Conservation (phyloP, 805 yeast genomes). For the Teunomyces aglyptinius region DNA sequence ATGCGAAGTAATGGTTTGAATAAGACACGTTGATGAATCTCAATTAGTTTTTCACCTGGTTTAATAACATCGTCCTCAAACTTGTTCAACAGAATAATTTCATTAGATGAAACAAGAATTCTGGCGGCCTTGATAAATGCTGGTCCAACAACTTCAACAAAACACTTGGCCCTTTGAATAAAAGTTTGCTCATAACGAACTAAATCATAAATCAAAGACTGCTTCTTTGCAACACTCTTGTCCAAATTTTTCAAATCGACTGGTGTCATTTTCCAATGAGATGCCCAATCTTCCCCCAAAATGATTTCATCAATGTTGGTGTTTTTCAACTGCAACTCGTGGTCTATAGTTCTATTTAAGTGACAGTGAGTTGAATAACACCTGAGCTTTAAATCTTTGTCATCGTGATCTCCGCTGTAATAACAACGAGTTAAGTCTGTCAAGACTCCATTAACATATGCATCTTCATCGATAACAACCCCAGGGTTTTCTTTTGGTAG, state of each 20-base stretch:
- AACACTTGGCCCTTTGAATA: slow-evolving; percentile 63
- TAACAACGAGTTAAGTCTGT: slow-evolving; percentile 48
- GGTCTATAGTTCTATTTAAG: slow-evolving; percentile 27
- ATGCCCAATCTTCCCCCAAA: slow-evolving; percentile 57
- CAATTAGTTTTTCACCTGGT: slow-evolving; percentile 54
- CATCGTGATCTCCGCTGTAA: slow-evolving; percentile 24
- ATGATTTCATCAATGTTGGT: slow-evolving; percentile 20
- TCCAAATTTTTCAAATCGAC: slow-evolving; percentile 53
- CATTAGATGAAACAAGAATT: slow-evolving; percentile 18
- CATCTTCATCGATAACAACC: slow-evolving; percentile 16
- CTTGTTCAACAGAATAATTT: slow-evolving; percentile 32
- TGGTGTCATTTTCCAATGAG: slow-evolving; percentile 60
- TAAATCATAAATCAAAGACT: slow-evolving; percentile 73
- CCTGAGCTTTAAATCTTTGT: slow-evolving; percentile 15
- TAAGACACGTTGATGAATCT: slow-evolving; percentile 52
- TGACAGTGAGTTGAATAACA: slow-evolving; percentile 37
- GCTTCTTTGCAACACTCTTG: slow-evolving; percentile 56
- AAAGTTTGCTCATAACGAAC: slow-evolving; percentile 70
- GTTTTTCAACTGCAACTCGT: slow-evolving; percentile 18
- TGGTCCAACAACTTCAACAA: slow-evolving; percentile 48
- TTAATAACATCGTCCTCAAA: slow-evolving; percentile 59
- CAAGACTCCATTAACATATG: slow-evolving; percentile 38
- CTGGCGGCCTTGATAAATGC: slow-evolving; percentile 34
- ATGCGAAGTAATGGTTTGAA: slow-evolving; percentile 58
- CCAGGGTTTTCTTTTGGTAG: slow-evolving; percentile 7